Evolutionary conservation across 2,329 filamentous ascomycete genomes (phyloP).

Genomic region (Atkinsonella hypoxylon): DNA sequence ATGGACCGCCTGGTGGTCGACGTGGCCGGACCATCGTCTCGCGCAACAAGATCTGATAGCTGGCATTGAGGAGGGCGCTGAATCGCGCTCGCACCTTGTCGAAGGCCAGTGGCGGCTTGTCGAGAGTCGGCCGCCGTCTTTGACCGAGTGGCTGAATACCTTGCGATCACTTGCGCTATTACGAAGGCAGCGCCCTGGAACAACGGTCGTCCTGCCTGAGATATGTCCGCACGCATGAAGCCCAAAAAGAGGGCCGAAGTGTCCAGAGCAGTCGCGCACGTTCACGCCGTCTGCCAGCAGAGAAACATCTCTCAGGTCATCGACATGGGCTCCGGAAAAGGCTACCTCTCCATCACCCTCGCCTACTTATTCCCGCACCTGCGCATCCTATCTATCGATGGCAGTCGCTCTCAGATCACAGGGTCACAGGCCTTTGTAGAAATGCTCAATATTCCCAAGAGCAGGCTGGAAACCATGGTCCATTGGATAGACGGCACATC

Average conservation of each 20-base stretch:
- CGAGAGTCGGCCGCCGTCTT: constrained; percentile 10
- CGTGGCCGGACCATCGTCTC: constrained; percentile 16
- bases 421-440: constrained; percentile 15
- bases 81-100: background rate
- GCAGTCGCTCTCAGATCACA: constrained; percentile 18
- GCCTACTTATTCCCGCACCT: constrained; percentile 17
- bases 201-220: constrained; percentile 10
- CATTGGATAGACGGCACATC: constrained; percentile 18
- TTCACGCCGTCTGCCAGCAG: constrained; percentile 13
- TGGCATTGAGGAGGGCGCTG: constrained; percentile 12
- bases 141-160: constrained; percentile 13
- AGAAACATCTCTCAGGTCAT: constrained; percentile 16
- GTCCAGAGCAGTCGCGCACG: constrained; percentile 15
- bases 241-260: constrained; percentile 20
- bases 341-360: constrained; percentile 18
- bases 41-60: constrained; percentile 20
- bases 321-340: constrained; percentile 18
- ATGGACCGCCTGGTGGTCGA: constrained; percentile 20
- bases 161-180: constrained; percentile 14
- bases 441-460: constrained; percentile 12
- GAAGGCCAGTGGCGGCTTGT: background rate
- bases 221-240: constrained; percentile 14
- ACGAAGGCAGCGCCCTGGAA: constrained; percentile 11
- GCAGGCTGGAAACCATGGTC: constrained; percentile 13
- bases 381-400: constrained; percentile 19